phyloP scores from a whole-genome alignment of 139 green algal genomes.

The Chlorella sp. region DNA sequence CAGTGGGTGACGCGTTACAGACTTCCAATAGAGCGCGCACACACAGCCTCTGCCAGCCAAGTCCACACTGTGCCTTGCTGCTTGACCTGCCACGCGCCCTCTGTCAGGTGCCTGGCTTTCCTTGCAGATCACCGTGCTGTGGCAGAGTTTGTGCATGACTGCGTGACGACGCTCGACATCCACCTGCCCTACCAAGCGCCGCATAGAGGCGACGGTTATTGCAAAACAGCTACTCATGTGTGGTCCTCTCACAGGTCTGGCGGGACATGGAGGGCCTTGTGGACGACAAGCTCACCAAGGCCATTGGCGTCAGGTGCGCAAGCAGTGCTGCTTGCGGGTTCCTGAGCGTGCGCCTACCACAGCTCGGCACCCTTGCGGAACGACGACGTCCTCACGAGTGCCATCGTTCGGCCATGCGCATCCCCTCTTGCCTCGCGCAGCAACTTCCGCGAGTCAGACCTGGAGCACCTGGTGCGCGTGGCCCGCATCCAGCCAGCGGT shows the following conservation, averaged over 20 bases:
- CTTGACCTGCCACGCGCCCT: neutral
- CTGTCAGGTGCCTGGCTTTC: neutral
- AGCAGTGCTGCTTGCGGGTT: too few relatives aligned
- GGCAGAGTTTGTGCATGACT: neutral
- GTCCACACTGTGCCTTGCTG: neutral
- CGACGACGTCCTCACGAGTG: too few relatives aligned
- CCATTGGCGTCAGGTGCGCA: slow-evolving; percentile 2
- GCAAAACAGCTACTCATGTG: too few relatives aligned
- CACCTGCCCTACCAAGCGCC: too few relatives aligned
- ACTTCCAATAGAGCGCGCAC: neutral
- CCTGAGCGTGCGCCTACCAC: too few relatives aligned
- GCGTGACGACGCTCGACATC: neutral
- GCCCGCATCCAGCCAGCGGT: slow-evolving; percentile 9
- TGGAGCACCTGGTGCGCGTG: neutral
- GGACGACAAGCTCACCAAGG: neutral
- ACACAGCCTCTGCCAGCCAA: neutral
- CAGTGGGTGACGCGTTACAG: too few relatives aligned
- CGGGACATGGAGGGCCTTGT: slow-evolving; percentile 4
- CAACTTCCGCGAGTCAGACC: slow-evolving; percentile 4
- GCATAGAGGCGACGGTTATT: too few relatives aligned
- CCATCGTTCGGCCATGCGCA: too few relatives aligned
- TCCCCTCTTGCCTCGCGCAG: too few relatives aligned
- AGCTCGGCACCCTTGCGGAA: too few relatives aligned
- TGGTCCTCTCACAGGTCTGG: slow-evolving; percentile 3
- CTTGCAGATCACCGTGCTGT: neutral